Evolutionary conservation across 2,329 filamentous ascomycete species (phyloP), one percentile per base, ranked within the genome.

Genomic region (Plectosphaerella cucumerina): DNA sequence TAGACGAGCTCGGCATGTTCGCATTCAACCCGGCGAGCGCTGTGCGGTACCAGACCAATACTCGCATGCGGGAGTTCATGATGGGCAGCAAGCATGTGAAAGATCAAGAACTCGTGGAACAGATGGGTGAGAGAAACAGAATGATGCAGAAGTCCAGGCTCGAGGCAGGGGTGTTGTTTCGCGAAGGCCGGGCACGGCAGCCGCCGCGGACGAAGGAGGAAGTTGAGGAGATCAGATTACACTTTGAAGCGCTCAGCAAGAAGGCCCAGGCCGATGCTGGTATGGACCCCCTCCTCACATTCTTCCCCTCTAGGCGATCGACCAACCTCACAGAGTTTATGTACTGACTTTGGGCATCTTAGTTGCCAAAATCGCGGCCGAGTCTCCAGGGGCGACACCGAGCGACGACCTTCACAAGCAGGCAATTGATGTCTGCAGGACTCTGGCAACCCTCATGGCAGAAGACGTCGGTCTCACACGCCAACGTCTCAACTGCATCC

Each of bases 1-100:
- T 48, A 14, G 47, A 53, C 22, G 37, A 48, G 12, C 21, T 21
- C 12, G 22, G 10, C 20, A 21, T 17, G 21, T 56, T 48, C 31
- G 37, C 51, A 10, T 55, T 53, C 47, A 56, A 56, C 42, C 53
- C 55, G 12, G 51, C 55, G 22, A 35, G n/a, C 33, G 53, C 53
- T 23, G 44, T 48, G 5, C 50, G 55, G 15, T 11, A 11, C 15
- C 10, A 17, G 6, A 42, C n/a, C 15, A 18, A 18, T 6, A 15
- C 5, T 21, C 34, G 15, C 20, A n/a, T 23, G 11, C 12, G 20
- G 42, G n/a, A 5, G 42, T 11, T 11, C 4, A 11, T 18, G 42
- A 44, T 21, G 17, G n/a, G 21, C 12, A 9, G 10, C 11, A 33
- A 35, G 15, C 26, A 15, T 2, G 11, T 8, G n/a, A n/a, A 21